phyloP scores from a whole-genome alignment of 139 green algal species.

The Diplosphaera chodatii region DNA sequence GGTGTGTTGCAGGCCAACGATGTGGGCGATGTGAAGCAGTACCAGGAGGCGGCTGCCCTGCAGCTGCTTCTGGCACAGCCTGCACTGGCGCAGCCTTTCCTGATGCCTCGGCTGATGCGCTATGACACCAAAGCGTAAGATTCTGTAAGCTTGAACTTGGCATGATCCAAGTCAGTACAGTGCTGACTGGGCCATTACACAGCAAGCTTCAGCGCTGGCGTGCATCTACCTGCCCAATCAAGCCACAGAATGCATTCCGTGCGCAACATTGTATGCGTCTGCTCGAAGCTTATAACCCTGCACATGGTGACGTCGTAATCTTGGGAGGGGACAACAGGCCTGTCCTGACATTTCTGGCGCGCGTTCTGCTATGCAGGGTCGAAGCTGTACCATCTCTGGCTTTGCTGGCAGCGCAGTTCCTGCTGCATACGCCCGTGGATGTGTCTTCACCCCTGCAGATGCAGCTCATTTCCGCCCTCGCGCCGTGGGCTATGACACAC shows the following conservation, averaged over 20 bases:
- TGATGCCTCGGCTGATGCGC: conserved; percentile 44
- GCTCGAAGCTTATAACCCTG: no score
- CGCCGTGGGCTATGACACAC: conserved; percentile 64
- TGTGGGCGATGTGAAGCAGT: conserved; percentile 61
- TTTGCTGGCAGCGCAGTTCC: conserved; percentile 23
- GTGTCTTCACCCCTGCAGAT: conserved; percentile 4
- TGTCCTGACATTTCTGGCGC: no score
- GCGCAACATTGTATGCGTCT: no score
- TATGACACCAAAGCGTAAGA: conserved; percentile 20
- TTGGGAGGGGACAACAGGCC: no score
- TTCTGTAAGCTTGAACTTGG: no score
- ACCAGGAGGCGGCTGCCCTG: conserved; percentile 53
- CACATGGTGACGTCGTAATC: no score
- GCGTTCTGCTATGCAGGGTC: not conserved
- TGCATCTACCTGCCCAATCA: no score
- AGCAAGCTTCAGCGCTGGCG: no score
- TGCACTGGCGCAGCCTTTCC: conserved; percentile 18
- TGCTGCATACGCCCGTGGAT: not conserved
- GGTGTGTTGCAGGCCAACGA: no score
- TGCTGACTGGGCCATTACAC: no score
- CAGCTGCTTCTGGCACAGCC: conserved; percentile 39
- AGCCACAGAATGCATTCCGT: no score
- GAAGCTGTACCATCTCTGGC: conserved; percentile 36
- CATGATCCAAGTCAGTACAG: no score
- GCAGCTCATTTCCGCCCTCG: conserved; percentile 8